Percentiles rank a stretch among this genome's conserved stretches.
Conservation (phyloP, 1,284 basidiomycete species). For the Ceratobasidium theobromae region DNA sequence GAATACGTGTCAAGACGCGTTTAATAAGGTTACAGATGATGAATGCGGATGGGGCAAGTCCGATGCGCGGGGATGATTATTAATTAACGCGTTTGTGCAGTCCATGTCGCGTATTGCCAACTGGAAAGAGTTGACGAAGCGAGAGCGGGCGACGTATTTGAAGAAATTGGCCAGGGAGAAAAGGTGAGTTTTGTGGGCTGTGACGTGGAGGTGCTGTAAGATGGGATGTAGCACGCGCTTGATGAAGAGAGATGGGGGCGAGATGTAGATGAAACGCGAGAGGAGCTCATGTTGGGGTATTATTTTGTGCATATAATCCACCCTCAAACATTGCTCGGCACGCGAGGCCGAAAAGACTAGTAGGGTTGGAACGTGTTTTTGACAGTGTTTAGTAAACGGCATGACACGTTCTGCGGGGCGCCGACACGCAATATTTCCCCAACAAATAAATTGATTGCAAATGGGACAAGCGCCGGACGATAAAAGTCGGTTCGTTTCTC, state of each 20-base stretch:
- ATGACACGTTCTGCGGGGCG: background rate
- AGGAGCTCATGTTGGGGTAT: background rate
- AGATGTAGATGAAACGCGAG: background rate
- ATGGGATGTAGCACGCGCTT: background rate
- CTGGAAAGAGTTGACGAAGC: constrained; percentile 22
- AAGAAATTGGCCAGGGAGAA: constrained; percentile 22
- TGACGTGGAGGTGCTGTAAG: background rate
- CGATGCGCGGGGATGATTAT: background rate
- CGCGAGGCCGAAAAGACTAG: too few relatives aligned
- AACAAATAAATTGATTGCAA: constrained; percentile 21
- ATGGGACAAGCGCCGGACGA: constrained; percentile 3
- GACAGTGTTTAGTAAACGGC: too few relatives aligned
- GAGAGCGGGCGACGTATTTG: constrained; percentile 25
- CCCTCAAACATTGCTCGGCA: background rate
- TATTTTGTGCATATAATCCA: background rate
- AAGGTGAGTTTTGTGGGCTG: background rate
- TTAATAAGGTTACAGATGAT: constrained; percentile 23
- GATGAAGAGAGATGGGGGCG: constrained; percentile 13
- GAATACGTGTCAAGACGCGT: too few relatives aligned
- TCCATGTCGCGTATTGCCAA: constrained; percentile 26
- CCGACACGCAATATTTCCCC: background rate
- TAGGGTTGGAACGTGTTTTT: too few relatives aligned
- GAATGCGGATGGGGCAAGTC: constrained; percentile 19
- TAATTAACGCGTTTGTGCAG: background rate
- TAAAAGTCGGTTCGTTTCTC: background rate